A percentile compares a stretch with the other conserved stretches of the same genome.
These are phyloP conservation scores for Ammopiptanthus mongolicus DNA, from an alignment of 306 rosid genomes.

Conservation along the genomic window DNA sequence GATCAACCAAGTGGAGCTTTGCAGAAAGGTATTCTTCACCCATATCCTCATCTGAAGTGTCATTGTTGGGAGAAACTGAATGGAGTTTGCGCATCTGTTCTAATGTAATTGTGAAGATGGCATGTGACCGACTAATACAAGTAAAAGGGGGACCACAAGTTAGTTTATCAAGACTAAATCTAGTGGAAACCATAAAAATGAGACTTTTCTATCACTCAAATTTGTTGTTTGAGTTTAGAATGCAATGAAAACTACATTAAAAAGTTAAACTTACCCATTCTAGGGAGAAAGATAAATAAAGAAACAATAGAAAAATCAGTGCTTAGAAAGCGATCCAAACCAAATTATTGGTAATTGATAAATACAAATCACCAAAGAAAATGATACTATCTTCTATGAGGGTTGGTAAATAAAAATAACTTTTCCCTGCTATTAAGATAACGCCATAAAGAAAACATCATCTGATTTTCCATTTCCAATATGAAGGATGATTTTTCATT, in stretches of 20 bases:
- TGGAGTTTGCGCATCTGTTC: slow-evolving; percentile 74
- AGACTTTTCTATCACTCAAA: slow-evolving; percentile 15
- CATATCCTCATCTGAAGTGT: slow-evolving; percentile 64
- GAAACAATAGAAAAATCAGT: neutral
- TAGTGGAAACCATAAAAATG: slow-evolving; percentile 5
- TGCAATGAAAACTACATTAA: slow-evolving; percentile 9
- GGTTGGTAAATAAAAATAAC: neutral
- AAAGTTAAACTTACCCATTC: neutral
- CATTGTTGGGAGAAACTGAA: slow-evolving; percentile 49
- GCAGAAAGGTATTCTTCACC: slow-evolving; percentile 84
- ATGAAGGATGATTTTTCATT: neutral
- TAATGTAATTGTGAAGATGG: slow-evolving; percentile 83
- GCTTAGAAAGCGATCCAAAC: slow-evolving; percentile 7
- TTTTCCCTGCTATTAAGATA: neutral
- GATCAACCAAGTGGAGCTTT: slow-evolving; percentile 85
- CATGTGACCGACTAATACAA: slow-evolving; percentile 76
- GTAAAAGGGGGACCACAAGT: slow-evolving; percentile 22
- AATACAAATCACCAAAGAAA: slow-evolving; percentile 15
- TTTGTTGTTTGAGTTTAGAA: slow-evolving; percentile 4
- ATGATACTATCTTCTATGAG: neutral
- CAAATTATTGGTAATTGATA: neutral
- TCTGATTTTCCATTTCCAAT: slow-evolving; percentile 14
- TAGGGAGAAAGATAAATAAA: neutral
- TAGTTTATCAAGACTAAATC: slow-evolving; percentile 24
- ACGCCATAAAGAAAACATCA: neutral